Base-by-base conservation (phyloP, 2,329 filamentous ascomycete genomes). In the Pleomassaria siparia region DNA sequence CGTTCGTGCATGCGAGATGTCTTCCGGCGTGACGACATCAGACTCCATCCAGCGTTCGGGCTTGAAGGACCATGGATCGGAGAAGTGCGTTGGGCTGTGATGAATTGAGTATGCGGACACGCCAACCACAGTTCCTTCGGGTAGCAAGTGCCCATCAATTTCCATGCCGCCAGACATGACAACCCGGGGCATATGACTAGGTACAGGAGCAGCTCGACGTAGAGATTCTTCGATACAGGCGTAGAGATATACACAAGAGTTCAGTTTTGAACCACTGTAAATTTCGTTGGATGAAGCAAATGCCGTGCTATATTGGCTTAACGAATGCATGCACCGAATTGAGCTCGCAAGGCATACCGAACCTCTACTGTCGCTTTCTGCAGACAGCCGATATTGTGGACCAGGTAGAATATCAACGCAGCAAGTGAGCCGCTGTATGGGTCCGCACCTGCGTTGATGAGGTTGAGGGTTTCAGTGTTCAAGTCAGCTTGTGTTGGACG, bases 1-100 rank as follows among this genome's bases (percentile, higher is more conserved):
- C 35, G 74, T 77, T 37, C 83, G 77, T 2, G 85, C 84, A 10
- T 50, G 18, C 11, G 44, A 47, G 16, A 58, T 51, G 9, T 37
- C 44, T 16, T 49, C 43, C 16, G 7, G 16, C 13, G 44, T 20
- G 1, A 39, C 20, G 10, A 22, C 8, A 4, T 20, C 40, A 7
- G 47, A 56, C 32, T 59, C 49, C 10, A 60, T 50, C 48, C 48
- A 80, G 6, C 58, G 59, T 22, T 61, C 57, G 1, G 60, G 62
- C 1, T 28, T n/a, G 40, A 62, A 64, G 1, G 26, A 15, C 32
- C 51, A 56, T 12, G 62, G 59, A 4, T 44, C 26, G 1, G 52
- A 43, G 41, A 58, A 63, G 37, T 58, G 53, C 1, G 22, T 16
- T 11, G 51, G 28, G 26, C 55, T 51, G 45, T 59, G 55, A 35